Conservation (phyloP, 305 asterid genomes). For the Lippia alba region DNA sequence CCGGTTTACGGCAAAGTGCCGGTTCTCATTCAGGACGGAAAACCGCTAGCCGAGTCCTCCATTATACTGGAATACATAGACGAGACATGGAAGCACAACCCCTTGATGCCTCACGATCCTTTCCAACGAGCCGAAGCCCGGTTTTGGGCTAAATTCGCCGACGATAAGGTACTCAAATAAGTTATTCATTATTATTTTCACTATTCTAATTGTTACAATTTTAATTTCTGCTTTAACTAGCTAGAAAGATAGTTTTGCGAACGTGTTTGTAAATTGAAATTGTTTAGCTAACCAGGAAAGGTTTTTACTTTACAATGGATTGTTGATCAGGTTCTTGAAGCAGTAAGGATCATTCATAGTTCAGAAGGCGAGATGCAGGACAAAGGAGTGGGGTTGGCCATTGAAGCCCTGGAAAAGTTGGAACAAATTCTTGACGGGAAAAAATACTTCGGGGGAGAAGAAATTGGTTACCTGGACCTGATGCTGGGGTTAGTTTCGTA, state of each 20-base stretch:
- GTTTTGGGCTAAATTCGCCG: conserved; percentile 41
- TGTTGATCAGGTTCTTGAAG: conserved; percentile 25
- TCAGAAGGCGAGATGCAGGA: conserved; percentile 42
- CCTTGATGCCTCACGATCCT: conserved; percentile 40
- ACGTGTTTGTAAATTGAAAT: too few species aligned
- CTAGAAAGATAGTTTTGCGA: too few species aligned
- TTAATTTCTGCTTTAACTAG: too few species aligned
- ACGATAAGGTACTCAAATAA: conserved; percentile 34
- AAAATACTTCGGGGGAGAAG: conserved; percentile 49
- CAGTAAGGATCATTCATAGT: conserved; percentile 27
- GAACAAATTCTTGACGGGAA: conserved; percentile 39
- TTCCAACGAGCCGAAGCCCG: conserved; percentile 37
- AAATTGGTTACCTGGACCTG: conserved; percentile 46
- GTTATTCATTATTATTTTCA: too few species aligned
- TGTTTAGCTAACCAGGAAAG: too few species aligned
- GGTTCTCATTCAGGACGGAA: conserved; percentile 47
- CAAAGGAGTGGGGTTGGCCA: conserved; percentile 35
- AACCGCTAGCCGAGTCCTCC: conserved; percentile 40
- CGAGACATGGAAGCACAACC: conserved; percentile 39
- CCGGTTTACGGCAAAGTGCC: conserved; percentile 44
- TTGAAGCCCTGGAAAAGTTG: conserved; percentile 37
- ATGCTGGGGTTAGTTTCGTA: conserved; percentile 43
- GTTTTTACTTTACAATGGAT: too few species aligned
- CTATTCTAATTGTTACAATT: too few species aligned
- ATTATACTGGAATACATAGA: conserved; percentile 51